Evolutionary conservation across 2,329 filamentous ascomycete species (phyloP).

Genomic region (Teratosphaeria epicoccoides): DNA sequence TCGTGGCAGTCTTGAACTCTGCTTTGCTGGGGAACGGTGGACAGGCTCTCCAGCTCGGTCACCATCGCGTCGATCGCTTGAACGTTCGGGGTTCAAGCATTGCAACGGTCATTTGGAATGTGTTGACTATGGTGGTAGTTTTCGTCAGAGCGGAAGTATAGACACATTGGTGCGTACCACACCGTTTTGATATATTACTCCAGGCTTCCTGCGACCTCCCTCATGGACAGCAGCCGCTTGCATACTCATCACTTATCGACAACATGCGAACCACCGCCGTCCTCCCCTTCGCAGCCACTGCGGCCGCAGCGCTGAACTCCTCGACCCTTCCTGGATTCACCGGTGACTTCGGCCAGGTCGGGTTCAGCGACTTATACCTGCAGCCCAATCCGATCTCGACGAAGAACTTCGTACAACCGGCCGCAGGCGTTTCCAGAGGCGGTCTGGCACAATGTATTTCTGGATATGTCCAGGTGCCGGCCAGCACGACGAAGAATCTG

Average conservation of each 20-base stretch:
- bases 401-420: slow-evolving; percentile 10
- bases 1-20: too few relatives aligned
- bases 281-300: not conserved
- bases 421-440: slow-evolving; percentile 12
- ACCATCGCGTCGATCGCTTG: too few relatives aligned
- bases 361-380: not conserved
- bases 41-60: too few relatives aligned
- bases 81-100: too few relatives aligned
- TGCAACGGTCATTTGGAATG: too few relatives aligned
- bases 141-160: too few relatives aligned
- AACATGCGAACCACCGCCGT: not conserved
- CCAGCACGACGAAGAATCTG: slow-evolving; percentile 17
- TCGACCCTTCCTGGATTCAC: not conserved
- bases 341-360: not conserved
- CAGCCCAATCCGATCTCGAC: not conserved
- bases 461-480: slow-evolving; percentile 17
- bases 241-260: not conserved
- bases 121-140: too few relatives aligned
- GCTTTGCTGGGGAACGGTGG: too few relatives aligned
- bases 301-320: not conserved
- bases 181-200: too few relatives aligned
- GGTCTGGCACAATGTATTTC: slow-evolving; percentile 21
- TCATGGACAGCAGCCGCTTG: too few relatives aligned
- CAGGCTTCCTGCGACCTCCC: too few relatives aligned
- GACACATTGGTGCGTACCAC: too few relatives aligned